Evolutionary conservation across 371 early-diverging fungal genomes (phyloP), one percentile per base, ranked within the genome.

Genomic region (Capniomyces stellatus): DNA sequence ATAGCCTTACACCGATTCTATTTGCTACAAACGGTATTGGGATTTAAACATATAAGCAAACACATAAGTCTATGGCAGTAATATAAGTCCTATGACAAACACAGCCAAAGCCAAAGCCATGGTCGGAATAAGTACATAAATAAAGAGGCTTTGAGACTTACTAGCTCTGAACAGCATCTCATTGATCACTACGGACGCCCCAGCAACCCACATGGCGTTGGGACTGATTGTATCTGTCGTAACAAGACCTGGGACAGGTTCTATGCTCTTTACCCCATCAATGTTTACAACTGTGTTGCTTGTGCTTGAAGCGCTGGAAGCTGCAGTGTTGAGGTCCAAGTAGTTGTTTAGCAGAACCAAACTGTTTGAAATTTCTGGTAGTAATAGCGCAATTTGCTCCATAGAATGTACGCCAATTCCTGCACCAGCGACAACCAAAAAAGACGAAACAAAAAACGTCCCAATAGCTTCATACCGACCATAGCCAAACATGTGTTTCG

Each of bases 121-220:
- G n/a, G n/a, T n/a, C n/a, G n/a, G n/a, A n/a, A n/a, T n/a, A n/a
- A n/a, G n/a, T n/a, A n/a, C 21, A 13, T 4, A 6, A 15, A 23
- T 29, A 27, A 15, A 29, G 35, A 19, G 13, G 27, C 60, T 12
- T 10, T 10, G 21, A 44, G 6, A 44, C 44, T 22, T 44, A 44
- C 44, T 81, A 25, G 74, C 75, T 60, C 73, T 72, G 59, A 72
- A 82, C 44, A 82, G 54, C 60, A 68, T 71, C 60, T 82, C 83
- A 47, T 82, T 82, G 25, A 78, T 62, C 21, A 71, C 57, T 8
- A 82, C 75, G 50, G 79, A 79, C 1, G 72, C 71, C 18, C 72
- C 64, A 0, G 81, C 83, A 71, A 81, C 77, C 79, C 80, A 81
- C 19, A 79, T 75, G 21, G 82, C 82, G 56, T 76, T 74, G n/a